Conservation (phyloP, 2,329 filamentous ascomycete genomes). For the Cytospora leucostoma region DNA sequence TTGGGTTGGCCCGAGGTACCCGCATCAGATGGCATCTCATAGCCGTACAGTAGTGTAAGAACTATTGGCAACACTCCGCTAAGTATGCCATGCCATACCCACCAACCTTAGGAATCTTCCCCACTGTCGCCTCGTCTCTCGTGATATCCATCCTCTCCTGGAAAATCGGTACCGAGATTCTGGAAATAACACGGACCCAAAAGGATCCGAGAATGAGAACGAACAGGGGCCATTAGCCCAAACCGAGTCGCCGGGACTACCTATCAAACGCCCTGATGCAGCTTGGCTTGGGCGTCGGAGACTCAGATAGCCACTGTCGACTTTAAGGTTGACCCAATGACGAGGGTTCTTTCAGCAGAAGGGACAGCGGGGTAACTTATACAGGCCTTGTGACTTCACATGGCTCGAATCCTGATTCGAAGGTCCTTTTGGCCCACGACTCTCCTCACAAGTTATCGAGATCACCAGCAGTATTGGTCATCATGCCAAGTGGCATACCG, state of each 20-base stretch:
- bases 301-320: not conserved
- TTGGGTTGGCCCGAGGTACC: not conserved
- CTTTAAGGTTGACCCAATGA: not conserved
- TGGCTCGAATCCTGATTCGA: not conserved
- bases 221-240: not conserved
- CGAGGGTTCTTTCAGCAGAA: not conserved
- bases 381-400: not conserved
- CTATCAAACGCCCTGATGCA: not conserved
- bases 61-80: not conserved
- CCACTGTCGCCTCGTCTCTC: not conserved
- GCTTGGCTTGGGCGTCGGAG: not conserved
- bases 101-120: not conserved
- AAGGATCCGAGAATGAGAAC: not conserved
- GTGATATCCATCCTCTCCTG: not conserved
- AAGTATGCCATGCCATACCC: not conserved
- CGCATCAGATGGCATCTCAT: not conserved
- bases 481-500: not conserved
- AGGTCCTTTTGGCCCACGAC: not conserved
- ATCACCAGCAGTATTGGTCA: not conserved
- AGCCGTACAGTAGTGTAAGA: not conserved
- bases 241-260: not conserved
- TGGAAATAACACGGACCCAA: not conserved
- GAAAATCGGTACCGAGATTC: slow-evolving; percentile 5
- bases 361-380: not conserved
- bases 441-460: no score